These are phyloP conservation scores for Blastobotrys buckinghamii DNA, from an alignment of 1,139 yeast species.

Conservation along the genomic window DNA sequence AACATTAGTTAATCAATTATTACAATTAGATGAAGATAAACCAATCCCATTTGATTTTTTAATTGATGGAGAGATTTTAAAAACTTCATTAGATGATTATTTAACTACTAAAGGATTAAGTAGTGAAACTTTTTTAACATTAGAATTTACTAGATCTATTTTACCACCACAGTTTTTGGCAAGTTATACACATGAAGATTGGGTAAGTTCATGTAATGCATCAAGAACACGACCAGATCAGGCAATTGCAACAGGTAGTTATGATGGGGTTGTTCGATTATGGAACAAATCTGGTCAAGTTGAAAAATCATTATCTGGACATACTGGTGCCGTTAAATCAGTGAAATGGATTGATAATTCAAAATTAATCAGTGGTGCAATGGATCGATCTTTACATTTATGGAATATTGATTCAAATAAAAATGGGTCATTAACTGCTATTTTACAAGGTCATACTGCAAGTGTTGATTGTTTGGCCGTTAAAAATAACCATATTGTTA, in stretches of 20 bases:
- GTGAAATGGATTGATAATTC: slow-evolving; percentile 68
- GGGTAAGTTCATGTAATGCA: slow-evolving; percentile 79
- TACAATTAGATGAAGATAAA: slow-evolving; percentile 37
- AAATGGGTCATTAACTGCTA: slow-evolving; percentile 72
- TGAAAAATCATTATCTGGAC: slow-evolving; percentile 78
- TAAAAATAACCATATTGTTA: slow-evolving; percentile 45
- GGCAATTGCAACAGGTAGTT: slow-evolving; percentile 76
- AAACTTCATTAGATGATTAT: slow-evolving; percentile 70
- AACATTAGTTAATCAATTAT: slow-evolving; percentile 87
- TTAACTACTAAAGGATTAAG: slow-evolving; percentile 71
- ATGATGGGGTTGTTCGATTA: slow-evolving; percentile 89
- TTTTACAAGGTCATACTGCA: slow-evolving; percentile 83
- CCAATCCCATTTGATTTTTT: slow-evolving; percentile 91
- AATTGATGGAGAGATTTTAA: slow-evolving; percentile 58
- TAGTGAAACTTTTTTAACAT: slow-evolving; percentile 67
- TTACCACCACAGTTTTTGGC: slow-evolving; percentile 90
- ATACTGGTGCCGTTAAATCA: slow-evolving; percentile 75
- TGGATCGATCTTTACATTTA: slow-evolving; percentile 80
- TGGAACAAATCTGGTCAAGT: slow-evolving; percentile 84
- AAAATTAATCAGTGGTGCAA: slow-evolving; percentile 77
- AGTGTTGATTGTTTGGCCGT: slow-evolving; percentile 77
- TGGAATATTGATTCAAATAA: slow-evolving; percentile 61
- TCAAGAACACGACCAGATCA: slow-evolving; percentile 22
- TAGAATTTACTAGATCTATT: slow-evolving; percentile 89
- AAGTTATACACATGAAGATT: slow-evolving; percentile 87